These are phyloP conservation scores for Mycena epipterygia DNA, from an alignment of 768 basidiomycete genomes.

Conservation along the genomic window DNA sequence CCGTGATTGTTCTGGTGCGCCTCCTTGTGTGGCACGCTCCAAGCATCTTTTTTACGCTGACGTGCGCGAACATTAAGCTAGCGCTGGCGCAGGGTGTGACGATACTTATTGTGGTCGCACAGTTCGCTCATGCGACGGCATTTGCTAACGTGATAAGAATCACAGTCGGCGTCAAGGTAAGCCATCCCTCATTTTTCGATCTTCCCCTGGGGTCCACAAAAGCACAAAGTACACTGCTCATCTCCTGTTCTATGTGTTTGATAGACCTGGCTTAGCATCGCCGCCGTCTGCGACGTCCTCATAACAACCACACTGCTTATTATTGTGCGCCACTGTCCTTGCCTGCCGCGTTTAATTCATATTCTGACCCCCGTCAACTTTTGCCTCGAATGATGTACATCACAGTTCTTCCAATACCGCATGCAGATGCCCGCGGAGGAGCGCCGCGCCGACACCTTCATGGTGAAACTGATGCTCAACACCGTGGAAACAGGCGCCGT, in stretches of 20 bases:
- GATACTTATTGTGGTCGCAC: constrained; percentile 12
- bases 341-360: no score
- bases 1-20: neutral
- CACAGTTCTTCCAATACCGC: constrained; percentile 16
- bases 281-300: constrained; percentile 20
- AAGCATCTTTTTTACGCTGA: neutral
- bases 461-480: constrained; percentile 25
- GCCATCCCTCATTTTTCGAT: neutral
- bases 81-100: constrained; percentile 20
- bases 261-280: constrained; percentile 35
- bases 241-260: no score
- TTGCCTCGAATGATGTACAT: no score
- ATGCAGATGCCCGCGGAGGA: constrained; percentile 3
- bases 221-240: no score
- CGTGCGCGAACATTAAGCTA: constrained; percentile 2
- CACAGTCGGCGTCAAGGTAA: constrained; percentile 22
- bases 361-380: no score
- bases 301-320: constrained; percentile 19
- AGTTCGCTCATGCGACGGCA: constrained; percentile 1
- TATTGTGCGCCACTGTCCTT: neutral
- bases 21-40: no score
- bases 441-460: constrained; percentile 17
- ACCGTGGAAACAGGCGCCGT: constrained; percentile 27
- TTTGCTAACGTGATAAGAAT: neutral
- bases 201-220: no score